Evolutionary conservation across 2,329 filamentous ascomycete genomes (phyloP), one percentile per base, ranked within the genome.

Genomic region (Aureobasidium subglaciale): DNA sequence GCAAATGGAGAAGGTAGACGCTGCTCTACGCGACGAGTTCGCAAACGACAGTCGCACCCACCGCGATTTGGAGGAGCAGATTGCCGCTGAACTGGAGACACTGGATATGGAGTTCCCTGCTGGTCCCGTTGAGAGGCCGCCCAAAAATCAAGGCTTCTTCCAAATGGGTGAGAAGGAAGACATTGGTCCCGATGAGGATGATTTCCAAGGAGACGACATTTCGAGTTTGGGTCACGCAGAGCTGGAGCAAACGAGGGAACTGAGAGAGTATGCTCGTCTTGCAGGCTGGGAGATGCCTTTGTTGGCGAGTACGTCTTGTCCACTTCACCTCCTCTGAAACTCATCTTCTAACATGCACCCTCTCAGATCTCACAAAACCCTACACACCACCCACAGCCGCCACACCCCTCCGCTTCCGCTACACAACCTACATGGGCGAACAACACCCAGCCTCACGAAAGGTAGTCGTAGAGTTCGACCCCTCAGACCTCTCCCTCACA

Each of bases 261-360:
- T 92, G 68, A 82, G 93, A 75, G 84, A 96, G 65, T 96, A 96
- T 70, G 85, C 88, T 45, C 82, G 93, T 52, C 78, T 96, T 63
- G 84, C 88, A 43, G 90, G 90, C 22, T 99, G 93, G 91, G 93
- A 99, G 72, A 88, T 99, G 86, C 93, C 93, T 9, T 75, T 96
- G 60, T 77, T 99, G 58, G 83, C 85, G 57, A 88, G 91, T 96
- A 81, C 16, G 58, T 56, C 24, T 54, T 32, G n/a, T 8, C 13
- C 22, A 20, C 37, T 29, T 45, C 11, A 9, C 2, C 13, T 16
- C 16, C 9, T 43, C 16, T 32, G n/a, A n/a, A n/a, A n/a, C n/a
- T n/a, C n/a, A n/a, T n/a, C n/a, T n/a, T n/a, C n/a, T n/a, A n/a
- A n/a, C n/a, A n/a, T n/a, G 20, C 48, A 27, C 62, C 56, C 57